Base-by-base conservation (phyloP, 129 eudicot genomes). In the Solidago caesia region DNA sequence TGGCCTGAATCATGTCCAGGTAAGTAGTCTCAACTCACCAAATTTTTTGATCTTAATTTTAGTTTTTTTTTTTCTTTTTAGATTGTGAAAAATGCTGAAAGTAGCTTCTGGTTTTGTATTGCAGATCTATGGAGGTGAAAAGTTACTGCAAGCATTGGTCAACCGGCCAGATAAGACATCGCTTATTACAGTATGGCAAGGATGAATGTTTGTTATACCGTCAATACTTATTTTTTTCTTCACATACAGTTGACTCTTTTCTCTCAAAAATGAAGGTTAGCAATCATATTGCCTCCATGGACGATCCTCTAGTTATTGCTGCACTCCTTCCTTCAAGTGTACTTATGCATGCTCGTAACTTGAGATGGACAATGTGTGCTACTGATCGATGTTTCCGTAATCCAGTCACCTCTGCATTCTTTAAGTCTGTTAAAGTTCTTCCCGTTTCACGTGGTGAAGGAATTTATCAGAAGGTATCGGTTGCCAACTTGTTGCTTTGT, bases 341-440 rank as follows among this genome's bases (percentile, higher is more conserved):
- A 79, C 79, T 91, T 56, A 69, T 91, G 64, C 85, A 91, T 78
- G 97, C 97, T 45, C 84, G 78, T 44, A 84, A 75, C 62, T 78
- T 91, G 81, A 87, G 97, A 68, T 91, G 97, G 97, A 91, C 97
- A 4, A 86, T 91, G 46, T 91, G 97, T 82, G 97, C 97, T 80
- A 80, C 88, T 56, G 97, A 91, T 84, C 84, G 94, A 57, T 91
- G 97, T 72, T 91, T 91, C 67, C 73, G 73, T 26, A 88, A 88
- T 82, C 88, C 94, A 53, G 85, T 82, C 42, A 88, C 97, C 45
- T 91, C 97, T 9, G 97, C 94, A 15, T 91, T 91, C 76, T 91
- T 91, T 58, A 88, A 85, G 77, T 79, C 69, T 76, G 94, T 88
- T 21, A 91, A 91, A 84, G 97, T 91, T 71, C 85, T 91, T 42